These are phyloP conservation scores for Arthrobotrys conoides DNA, from an alignment of 2,329 filamentous ascomycete genomes.

Conservation along the genomic window DNA sequence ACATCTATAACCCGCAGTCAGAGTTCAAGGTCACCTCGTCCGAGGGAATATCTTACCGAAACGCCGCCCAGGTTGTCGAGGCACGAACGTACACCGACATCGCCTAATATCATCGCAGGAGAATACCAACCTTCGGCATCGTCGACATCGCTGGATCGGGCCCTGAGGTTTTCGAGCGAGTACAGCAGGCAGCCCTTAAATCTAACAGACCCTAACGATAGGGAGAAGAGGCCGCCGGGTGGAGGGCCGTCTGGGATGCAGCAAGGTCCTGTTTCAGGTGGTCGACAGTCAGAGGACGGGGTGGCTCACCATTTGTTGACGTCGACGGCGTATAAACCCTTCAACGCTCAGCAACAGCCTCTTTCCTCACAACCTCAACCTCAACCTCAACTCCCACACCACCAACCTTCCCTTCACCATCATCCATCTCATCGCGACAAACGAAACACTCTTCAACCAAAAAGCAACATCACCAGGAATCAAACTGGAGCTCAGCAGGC, in stretches of 20 bases:
- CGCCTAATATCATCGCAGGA: constrained; percentile 43
- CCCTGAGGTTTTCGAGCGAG: constrained; percentile 56
- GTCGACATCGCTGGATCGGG: constrained; percentile 56
- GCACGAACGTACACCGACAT: constrained; percentile 58
- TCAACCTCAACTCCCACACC: constrained; percentile 23
- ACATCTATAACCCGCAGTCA: constrained; percentile 59
- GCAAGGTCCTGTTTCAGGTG: constrained; percentile 59
- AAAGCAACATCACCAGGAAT: constrained; percentile 40
- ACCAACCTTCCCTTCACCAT: constrained; percentile 27
- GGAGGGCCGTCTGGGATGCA: constrained; percentile 44
- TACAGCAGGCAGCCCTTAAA: constrained; percentile 57
- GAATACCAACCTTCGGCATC: constrained; percentile 37
- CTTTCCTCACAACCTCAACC: constrained; percentile 25
- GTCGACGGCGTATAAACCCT: constrained; percentile 36
- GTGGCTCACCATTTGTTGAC: constrained; percentile 59
- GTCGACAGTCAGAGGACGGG: constrained; percentile 56
- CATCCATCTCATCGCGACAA: constrained; percentile 41
- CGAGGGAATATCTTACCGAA: constrained; percentile 58
- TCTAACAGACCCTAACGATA: constrained; percentile 51
- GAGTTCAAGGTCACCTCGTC: constrained; percentile 52
- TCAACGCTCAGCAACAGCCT: constrained; percentile 32
- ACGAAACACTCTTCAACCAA: constrained; percentile 54
- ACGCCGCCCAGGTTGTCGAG: constrained; percentile 51
- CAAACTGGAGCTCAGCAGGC: constrained; percentile 35
- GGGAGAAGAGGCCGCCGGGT: constrained; percentile 49